Evolutionary conservation across 768 basidiomycete species (phyloP).

Genomic region (Panellus pusillus): DNA sequence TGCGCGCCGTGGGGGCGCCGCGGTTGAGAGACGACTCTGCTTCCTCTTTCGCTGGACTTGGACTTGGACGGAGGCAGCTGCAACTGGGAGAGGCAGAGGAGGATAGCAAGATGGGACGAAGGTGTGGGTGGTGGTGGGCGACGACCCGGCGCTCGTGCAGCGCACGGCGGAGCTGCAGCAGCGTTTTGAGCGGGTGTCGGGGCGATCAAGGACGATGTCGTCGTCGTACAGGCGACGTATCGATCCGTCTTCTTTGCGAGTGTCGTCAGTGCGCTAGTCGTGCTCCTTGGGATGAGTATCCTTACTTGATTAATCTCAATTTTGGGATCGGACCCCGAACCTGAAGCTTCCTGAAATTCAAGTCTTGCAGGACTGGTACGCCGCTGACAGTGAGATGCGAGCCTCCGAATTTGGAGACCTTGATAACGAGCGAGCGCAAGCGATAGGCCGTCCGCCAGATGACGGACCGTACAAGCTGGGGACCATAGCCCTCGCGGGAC

Average conservation of each 20-base stretch:
- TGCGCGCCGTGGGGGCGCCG: constrained; percentile 16
- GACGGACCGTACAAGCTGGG: too few relatives aligned
- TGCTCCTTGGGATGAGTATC: constrained; percentile 1
- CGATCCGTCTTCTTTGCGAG: constrained; percentile 18
- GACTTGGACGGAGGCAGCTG: background rate
- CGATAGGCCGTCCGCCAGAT: too few relatives aligned
- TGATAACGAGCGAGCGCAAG: too few relatives aligned
- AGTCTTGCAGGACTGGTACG: too few relatives aligned
- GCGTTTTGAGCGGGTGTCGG: constrained; percentile 15
- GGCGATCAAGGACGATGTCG: constrained; percentile 13
- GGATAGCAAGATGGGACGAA: constrained; percentile 3
- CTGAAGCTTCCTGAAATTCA: too few relatives aligned
- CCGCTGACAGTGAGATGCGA: too few relatives aligned
- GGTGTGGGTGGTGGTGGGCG: constrained; percentile 21
- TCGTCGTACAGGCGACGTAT: constrained; percentile 16
- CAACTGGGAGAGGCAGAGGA: background rate
- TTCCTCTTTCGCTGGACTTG: too few relatives aligned
- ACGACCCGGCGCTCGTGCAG: constrained; percentile 14
- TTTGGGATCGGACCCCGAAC: too few relatives aligned
- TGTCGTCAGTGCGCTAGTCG: constrained; percentile 12
- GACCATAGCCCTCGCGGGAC: too few relatives aligned
- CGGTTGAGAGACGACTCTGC: constrained; percentile 20
- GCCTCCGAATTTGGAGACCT: too few relatives aligned
- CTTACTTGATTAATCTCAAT: too few relatives aligned
- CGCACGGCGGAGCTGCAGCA: constrained; percentile 20